Conservation (phyloP, 768 basidiomycete species). For the Termitomyces bulborhizus region DNA sequence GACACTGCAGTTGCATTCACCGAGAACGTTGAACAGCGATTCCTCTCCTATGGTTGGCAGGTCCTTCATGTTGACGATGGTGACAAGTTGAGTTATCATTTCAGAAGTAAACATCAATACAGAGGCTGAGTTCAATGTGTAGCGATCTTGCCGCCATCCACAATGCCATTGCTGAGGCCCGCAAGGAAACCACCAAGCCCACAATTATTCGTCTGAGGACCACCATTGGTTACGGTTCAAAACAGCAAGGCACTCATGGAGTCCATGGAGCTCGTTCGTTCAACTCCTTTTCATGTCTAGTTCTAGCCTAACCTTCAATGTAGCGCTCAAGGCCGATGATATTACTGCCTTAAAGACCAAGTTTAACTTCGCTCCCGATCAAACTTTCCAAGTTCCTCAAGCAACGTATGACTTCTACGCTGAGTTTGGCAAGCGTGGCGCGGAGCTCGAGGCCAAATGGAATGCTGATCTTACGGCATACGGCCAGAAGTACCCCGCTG, state of each 20-base stretch:
- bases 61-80: conserved; percentile 81
- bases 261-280: conserved; percentile 89
- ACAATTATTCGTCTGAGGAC: conserved; percentile 83
- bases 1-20: conserved; percentile 91
- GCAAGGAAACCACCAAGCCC: conserved; percentile 73
- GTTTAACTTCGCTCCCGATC: conserved; percentile 74
- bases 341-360: conserved; percentile 77
- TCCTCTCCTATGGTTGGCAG: conserved; percentile 91
- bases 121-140: conserved; percentile 1
- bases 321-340: conserved; percentile 91
- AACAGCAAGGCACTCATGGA: conserved; percentile 88
- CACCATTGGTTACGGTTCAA: conserved; percentile 92
- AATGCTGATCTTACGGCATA: conserved; percentile 61
- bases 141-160: conserved; percentile 77
- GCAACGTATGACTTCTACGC: conserved; percentile 66
- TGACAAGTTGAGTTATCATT: conserved; percentile 46
- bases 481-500: conserved; percentile 70
- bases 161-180: conserved; percentile 73
- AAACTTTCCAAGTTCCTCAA: conserved; percentile 73
- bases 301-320: neutral
- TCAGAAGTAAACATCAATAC: neutral
- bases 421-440: conserved; percentile 65
- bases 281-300: neutral
- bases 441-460: conserved; percentile 72
- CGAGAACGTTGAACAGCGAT: conserved; percentile 85